Evolutionary conservation across 2,329 filamentous ascomycete genomes (phyloP).

Genomic region (Colletotrichum sansevieriae): DNA sequence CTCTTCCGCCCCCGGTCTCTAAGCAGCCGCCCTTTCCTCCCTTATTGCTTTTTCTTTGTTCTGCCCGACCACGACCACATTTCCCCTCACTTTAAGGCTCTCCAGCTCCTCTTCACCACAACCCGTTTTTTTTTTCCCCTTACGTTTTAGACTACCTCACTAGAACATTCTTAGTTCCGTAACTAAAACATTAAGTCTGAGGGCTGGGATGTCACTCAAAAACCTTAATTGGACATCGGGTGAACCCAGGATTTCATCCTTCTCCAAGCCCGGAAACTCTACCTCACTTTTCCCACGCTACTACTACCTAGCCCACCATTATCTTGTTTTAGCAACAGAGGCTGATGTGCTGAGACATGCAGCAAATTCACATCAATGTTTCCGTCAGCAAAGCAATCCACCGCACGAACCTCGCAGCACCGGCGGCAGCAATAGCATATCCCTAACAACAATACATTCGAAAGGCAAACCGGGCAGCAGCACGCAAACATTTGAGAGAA

Average conservation of each 20-base stretch:
- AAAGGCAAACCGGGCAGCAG: not conserved
- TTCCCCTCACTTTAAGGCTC: conserved; percentile 13
- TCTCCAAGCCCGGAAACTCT: too few relatives aligned
- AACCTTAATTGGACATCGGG: conserved; percentile 41
- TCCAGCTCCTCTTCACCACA: not conserved
- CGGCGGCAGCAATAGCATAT: not conserved
- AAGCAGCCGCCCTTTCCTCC: not conserved
- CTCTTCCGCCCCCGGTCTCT: too few relatives aligned
- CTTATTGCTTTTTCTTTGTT: not conserved
- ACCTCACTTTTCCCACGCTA: not conserved
- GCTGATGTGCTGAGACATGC: conserved; percentile 10
- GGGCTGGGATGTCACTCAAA: conserved; percentile 37
- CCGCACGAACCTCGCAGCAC: not conserved
- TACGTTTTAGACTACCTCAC: conserved; percentile 2
- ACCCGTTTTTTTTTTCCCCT: not conserved
- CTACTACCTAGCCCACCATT: not conserved
- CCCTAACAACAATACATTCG: too few relatives aligned
- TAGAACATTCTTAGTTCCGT: conserved; percentile 12
- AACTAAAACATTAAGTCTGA: conserved; percentile 27
- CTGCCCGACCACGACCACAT: not conserved
- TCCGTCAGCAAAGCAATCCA: not conserved
- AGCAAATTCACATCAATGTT: not conserved
- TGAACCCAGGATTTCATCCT: conserved; percentile 17
- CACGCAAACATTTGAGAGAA: not conserved
- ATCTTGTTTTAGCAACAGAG: too few relatives aligned